Evolutionary conservation across 179 eudicot species (phyloP), one percentile per base, ranked within the genome.

Genomic region (Dionaea muscipula): DNA sequence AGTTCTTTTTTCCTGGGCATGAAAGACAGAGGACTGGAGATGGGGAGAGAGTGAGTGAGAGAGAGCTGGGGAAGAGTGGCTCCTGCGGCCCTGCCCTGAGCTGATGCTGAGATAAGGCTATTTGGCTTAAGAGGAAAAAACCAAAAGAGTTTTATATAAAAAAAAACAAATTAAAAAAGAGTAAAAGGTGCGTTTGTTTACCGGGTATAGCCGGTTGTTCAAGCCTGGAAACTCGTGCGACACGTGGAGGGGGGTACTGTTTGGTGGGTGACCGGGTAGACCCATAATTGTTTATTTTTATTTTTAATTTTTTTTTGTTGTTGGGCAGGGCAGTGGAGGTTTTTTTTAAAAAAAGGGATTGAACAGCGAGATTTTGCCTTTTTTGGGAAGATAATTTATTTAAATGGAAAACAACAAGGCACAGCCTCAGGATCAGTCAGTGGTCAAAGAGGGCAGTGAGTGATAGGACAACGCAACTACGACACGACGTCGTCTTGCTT

Each of bases 401-500:
- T 31, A 4, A 31, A 31, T 23, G 53, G n/a, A 13, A 20, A 25
- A n/a, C 10, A 49, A 45, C 57, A 48, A 35, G 57, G 54, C 51
- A 60, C 49, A 16, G 52, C 35, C 33, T 35, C n/a, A 14, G 23
- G 64, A 21, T 56, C 19, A 57, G 75, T 56, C 47, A 66, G 47
- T 53, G 68, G 75, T 71, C 71, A 71, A 71, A 71, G 35, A 15
- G 40, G 28, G 41, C 47, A 14, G 51, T 31, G 46, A 26, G 52
- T 43, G 75, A 66, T 66, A 59, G 47, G 70, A 65, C 75, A 56
- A 41, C 16, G 31, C 57, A 40, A 51, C 54, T 51, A 50, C 54
- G 62, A 37, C 68, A 67, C 76, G 72, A 67, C 68, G 68, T 72
- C 72, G 72, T 62, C 18, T 36, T 36, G 22, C 44, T 37, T 36